Evolutionary conservation across 768 basidiomycete species (phyloP).

Genomic region (Neoboletus brunneissimus): DNA sequence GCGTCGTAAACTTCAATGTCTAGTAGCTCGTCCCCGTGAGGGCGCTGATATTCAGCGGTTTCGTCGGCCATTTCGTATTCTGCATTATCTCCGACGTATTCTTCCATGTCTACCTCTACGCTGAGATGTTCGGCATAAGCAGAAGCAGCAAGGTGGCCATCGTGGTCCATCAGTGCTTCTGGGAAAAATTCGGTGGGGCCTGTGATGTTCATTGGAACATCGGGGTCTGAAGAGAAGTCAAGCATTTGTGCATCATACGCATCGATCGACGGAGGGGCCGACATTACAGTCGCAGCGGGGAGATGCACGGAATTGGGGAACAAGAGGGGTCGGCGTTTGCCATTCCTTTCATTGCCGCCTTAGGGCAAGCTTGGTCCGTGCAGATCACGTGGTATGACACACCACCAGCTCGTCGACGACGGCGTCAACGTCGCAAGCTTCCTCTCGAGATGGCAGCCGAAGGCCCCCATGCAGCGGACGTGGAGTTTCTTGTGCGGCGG

Average conservation of each 20-base stretch:
- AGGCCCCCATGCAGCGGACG: conserved; percentile 47
- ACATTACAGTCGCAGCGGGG: conserved; percentile 21
- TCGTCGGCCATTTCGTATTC: conserved; percentile 49
- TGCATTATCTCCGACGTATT: conserved; percentile 42
- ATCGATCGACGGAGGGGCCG: conserved; percentile 39
- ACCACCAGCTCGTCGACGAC: conserved; percentile 1
- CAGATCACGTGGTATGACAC: conserved; percentile 24
- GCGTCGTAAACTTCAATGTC: conserved; percentile 44
- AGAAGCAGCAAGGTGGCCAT: conserved; percentile 33
- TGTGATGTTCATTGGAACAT: conserved; percentile 55
- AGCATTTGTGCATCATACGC: conserved; percentile 63
- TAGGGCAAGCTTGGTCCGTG: conserved; percentile 36
- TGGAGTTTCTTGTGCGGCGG: conserved; percentile 63
- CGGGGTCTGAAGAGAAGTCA: conserved; percentile 54
- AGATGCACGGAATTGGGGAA: conserved; percentile 15
- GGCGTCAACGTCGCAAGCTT: neutral
- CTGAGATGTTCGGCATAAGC: conserved; percentile 36
- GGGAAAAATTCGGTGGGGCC: conserved; percentile 47
- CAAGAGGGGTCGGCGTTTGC: conserved; percentile 18
- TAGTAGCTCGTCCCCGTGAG: conserved; percentile 27
- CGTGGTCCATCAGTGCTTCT: conserved; percentile 62
- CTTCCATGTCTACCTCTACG: conserved; percentile 69
- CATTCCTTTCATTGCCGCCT: conserved; percentile 1
- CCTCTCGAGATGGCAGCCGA: conserved; percentile 16
- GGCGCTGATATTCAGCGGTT: conserved; percentile 26